Conservation (phyloP, 1,284 basidiomycete species). For the Leccinum solheimii region DNA sequence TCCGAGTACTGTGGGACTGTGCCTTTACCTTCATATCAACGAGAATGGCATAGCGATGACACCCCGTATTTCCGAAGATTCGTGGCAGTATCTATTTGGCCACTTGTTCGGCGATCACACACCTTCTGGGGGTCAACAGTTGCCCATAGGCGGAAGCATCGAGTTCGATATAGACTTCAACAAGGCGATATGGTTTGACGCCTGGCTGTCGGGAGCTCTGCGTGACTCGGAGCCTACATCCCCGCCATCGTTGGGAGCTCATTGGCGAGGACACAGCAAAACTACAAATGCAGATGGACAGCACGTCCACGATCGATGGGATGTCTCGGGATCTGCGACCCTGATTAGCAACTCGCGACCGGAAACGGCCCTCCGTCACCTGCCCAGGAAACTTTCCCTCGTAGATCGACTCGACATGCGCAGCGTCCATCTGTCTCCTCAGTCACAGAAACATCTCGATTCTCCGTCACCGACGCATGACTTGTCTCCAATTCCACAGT, state of each 20-base stretch:
- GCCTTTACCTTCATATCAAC: constrained; percentile 66
- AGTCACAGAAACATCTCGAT: constrained; percentile 26
- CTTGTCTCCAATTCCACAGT: constrained; percentile 63
- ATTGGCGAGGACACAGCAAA: constrained; percentile 54
- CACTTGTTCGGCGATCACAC: constrained; percentile 56
- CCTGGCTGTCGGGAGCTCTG: constrained; percentile 58
- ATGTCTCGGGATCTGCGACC: constrained; percentile 32
- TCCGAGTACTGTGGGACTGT: constrained; percentile 70
- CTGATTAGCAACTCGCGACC: constrained; percentile 20
- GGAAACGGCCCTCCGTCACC: constrained; percentile 41
- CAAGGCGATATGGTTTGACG: constrained; percentile 70
- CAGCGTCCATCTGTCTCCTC: constrained; percentile 39
- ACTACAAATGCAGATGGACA: constrained; percentile 49
- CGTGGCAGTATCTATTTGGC: constrained; percentile 71
- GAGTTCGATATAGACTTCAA: constrained; percentile 77
- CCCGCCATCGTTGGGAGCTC: constrained; percentile 39
- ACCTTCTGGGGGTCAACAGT: constrained; percentile 38
- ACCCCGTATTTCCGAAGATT: constrained; percentile 75
- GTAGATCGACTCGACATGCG: constrained; percentile 58
- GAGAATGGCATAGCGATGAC: constrained; percentile 55
- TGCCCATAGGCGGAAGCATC: constrained; percentile 67
- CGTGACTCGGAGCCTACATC: constrained; percentile 22
- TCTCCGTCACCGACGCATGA: constrained; percentile 35
- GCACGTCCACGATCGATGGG: constrained; percentile 40
- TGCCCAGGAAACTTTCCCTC: constrained; percentile 66